Conservation (phyloP, 306 rosid species). For the Cucurbita ficifolia region DNA sequence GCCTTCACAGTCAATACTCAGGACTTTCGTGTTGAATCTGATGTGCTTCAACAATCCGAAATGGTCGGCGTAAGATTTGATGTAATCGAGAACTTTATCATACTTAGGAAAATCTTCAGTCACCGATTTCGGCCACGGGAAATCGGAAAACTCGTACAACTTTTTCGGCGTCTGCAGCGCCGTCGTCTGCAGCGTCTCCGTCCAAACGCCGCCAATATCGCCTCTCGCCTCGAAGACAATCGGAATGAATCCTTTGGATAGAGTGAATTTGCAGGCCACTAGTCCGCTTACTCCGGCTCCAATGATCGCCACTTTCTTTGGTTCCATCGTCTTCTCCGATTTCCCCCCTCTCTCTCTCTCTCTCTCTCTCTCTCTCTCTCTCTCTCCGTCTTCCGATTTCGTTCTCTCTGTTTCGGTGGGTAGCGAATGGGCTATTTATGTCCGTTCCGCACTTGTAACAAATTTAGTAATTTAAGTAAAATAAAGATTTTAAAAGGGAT, state of each 20-base stretch:
- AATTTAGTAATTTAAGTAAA: too few species aligned
- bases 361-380: not conserved
- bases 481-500: too few species aligned
- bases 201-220: constrained; percentile 16
- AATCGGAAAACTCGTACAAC: constrained; percentile 15
- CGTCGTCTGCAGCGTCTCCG: constrained; percentile 18
- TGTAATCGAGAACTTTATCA: constrained; percentile 10
- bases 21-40: constrained; percentile 13
- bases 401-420: not conserved
- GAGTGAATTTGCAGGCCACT: constrained; percentile 13
- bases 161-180: constrained; percentile 16
- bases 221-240: constrained; percentile 11
- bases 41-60: constrained; percentile 9
- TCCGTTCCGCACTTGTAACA: too few species aligned
- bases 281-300: constrained; percentile 22
- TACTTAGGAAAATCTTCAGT: constrained; percentile 5
- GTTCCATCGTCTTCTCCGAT: not conserved
- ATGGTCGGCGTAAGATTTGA: constrained; percentile 10
- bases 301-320: constrained; percentile 5
- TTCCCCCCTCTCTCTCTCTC: not conserved
- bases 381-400: too few species aligned
- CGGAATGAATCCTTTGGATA: constrained; percentile 12
- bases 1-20: not conserved
- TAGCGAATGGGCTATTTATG: too few species aligned
- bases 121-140: constrained; percentile 15